Evolutionary conservation across 805 yeast genomes (phyloP).

Genomic region (Cyberlindnera mrakii): DNA sequence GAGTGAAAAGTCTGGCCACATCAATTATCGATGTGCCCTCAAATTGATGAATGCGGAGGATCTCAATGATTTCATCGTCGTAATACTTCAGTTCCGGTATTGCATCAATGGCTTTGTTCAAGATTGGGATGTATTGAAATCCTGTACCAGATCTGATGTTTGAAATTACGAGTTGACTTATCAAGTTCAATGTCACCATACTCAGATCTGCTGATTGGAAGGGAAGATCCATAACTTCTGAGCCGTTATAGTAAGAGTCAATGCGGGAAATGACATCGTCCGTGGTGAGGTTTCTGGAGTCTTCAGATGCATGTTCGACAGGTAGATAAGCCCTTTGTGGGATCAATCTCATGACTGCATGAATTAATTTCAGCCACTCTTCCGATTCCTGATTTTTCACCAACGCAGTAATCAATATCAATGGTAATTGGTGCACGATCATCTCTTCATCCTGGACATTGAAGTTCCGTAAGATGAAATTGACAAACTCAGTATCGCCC

Average conservation of each 20-base stretch:
- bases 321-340: conserved; percentile 64
- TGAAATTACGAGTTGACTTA: conserved; percentile 23
- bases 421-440: conserved; percentile 68
- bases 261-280: conserved; percentile 26
- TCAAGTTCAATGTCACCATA: conserved; percentile 29
- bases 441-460: conserved; percentile 85
- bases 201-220: conserved; percentile 39
- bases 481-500: conserved; percentile 41
- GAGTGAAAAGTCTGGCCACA: conserved; percentile 26
- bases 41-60: conserved; percentile 16
- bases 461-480: conserved; percentile 58
- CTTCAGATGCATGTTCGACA: conserved; percentile 33
- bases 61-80: conserved; percentile 27
- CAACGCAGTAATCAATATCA: conserved; percentile 48
- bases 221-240: conserved; percentile 29
- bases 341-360: conserved; percentile 42
- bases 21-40: conserved; percentile 20
- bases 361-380: conserved; percentile 35
- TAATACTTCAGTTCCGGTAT: conserved; percentile 39
- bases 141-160: conserved; percentile 17
- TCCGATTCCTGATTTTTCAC: conserved; percentile 17
- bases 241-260: conserved; percentile 28
- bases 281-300: conserved; percentile 5
- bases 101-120: conserved; percentile 33
- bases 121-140: conserved; percentile 29